A percentile compares a stretch with the other conserved stretches of the same genome.
Conservation (phyloP, 257 asterid species). For the Haberlea rhodopensis region DNA sequence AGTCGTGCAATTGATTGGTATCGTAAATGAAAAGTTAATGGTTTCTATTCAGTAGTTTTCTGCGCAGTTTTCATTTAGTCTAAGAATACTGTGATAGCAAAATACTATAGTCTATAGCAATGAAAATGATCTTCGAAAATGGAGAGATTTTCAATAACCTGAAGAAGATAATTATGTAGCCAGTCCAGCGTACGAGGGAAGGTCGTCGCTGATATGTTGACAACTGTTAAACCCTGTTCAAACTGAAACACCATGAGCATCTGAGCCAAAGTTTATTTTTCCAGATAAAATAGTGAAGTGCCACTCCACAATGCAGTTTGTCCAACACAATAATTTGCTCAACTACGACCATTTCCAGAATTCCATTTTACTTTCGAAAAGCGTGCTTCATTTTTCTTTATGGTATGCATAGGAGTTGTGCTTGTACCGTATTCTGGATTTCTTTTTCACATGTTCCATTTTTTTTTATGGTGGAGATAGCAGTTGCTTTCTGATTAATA, state of each 20-base stretch:
- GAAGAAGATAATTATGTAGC: conserved; percentile 94
- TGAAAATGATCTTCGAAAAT: conserved; percentile 5
- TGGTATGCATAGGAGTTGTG: not conserved
- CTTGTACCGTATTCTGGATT: not conserved
- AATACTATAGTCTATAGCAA: conserved; percentile 16
- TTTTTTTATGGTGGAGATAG: not conserved
- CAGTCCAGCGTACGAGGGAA: conserved; percentile 96
- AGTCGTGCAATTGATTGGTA: not conserved
- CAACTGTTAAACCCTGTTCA: conserved; percentile 78
- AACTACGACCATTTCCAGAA: conserved; percentile 14
- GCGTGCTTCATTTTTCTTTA: not conserved
- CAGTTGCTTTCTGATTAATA: conserved; percentile 3
- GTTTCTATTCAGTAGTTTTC: not conserved
- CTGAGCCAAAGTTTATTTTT: not conserved
- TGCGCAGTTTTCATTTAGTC: not conserved
- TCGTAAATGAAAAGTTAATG: not conserved
- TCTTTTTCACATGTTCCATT: no score
- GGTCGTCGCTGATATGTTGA: conserved; percentile 86
- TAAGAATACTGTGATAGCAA: not conserved
- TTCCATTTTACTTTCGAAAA: not conserved
- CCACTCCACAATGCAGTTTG: conserved; percentile 3
- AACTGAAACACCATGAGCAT: conserved; percentile 20
- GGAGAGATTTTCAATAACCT: conserved; percentile 51
- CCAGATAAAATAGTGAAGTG: not conserved
- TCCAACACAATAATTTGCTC: conserved; percentile 19